phyloP scores from a whole-genome alignment of 495 filamentous ascomycete species.

The Aspergillus bertholletiae region DNA sequence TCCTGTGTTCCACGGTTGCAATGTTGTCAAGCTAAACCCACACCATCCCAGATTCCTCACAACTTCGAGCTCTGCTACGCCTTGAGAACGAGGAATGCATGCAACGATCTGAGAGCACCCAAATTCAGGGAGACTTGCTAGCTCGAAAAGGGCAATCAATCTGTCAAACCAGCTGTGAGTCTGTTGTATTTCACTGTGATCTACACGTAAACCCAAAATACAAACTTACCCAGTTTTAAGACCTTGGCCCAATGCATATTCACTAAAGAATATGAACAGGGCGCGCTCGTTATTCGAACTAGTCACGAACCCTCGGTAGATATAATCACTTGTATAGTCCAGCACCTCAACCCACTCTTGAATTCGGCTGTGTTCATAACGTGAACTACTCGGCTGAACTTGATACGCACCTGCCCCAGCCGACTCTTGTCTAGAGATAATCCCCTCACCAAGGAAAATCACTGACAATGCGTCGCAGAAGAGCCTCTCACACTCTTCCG shows the following conservation, averaged over 20 bases:
- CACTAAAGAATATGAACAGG: constrained; percentile 86
- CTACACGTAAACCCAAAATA: background rate
- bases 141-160: constrained; percentile 85
- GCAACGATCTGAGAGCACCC: constrained; percentile 74
- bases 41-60: constrained; percentile 87
- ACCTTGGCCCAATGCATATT: constrained; percentile 61
- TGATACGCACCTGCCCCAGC: constrained; percentile 71
- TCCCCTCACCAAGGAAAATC: constrained; percentile 95
- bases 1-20: constrained; percentile 62
- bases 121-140: constrained; percentile 66
- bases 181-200: background rate
- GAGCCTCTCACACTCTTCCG: constrained; percentile 99
- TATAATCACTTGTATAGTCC: constrained; percentile 80
- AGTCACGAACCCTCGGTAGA: constrained; percentile 79
- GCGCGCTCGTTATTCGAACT: constrained; percentile 60
- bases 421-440: constrained; percentile 57
- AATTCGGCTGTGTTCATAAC: constrained; percentile 33
- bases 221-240: constrained; percentile 81
- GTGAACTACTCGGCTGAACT: constrained; percentile 26
- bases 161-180: constrained; percentile 38
- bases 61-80: constrained; percentile 58
- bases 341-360: constrained; percentile 72
- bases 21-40: constrained; percentile 76
- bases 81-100: constrained; percentile 66
- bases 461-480: constrained; percentile 90